Percentiles rank a stretch among this genome's conserved stretches.
phyloP scores from a whole-genome alignment of 2,329 filamentous ascomycete species.

The Talaromyces funiculosus region DNA sequence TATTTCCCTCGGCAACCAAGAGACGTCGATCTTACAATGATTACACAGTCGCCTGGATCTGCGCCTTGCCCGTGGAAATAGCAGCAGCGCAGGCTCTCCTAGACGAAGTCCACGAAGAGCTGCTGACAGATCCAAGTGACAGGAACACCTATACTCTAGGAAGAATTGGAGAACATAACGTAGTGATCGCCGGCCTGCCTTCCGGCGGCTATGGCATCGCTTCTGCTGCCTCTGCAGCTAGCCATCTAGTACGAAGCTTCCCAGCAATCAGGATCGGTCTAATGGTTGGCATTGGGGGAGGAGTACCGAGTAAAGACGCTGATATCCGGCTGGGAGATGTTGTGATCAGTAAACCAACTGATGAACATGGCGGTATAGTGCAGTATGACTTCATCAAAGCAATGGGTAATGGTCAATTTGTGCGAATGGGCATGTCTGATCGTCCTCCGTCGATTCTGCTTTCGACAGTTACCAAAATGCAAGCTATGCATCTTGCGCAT shows the following conservation, averaged over 20 bases:
- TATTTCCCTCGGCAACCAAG: neutral
- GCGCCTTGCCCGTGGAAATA: slow-evolving; percentile 14
- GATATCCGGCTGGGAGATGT: slow-evolving; percentile 4
- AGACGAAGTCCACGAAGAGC: neutral
- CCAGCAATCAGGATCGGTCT: neutral
- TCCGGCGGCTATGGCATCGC: slow-evolving; percentile 14
- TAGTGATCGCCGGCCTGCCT: slow-evolving; percentile 14
- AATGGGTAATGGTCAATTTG: neutral
- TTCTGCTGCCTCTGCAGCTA: slow-evolving; percentile 17
- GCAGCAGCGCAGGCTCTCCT: slow-evolving; percentile 13
- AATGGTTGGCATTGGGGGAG: neutral
- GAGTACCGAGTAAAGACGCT: neutral
- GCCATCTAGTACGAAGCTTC: neutral
- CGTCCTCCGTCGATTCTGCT: neutral
- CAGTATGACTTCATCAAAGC: neutral
- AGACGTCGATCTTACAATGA: neutral
- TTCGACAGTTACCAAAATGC: neutral
- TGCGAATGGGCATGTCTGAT: neutral
- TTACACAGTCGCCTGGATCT: slow-evolving; percentile 10
- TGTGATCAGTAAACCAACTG: neutral
- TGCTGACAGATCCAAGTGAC: neutral
- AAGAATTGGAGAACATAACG: neutral
- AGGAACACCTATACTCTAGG: neutral
- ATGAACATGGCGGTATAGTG: neutral
- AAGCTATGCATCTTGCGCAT: neutral